phyloP scores from a whole-genome alignment of 352 stramenopile genomes.

The Globisporangium solare region DNA sequence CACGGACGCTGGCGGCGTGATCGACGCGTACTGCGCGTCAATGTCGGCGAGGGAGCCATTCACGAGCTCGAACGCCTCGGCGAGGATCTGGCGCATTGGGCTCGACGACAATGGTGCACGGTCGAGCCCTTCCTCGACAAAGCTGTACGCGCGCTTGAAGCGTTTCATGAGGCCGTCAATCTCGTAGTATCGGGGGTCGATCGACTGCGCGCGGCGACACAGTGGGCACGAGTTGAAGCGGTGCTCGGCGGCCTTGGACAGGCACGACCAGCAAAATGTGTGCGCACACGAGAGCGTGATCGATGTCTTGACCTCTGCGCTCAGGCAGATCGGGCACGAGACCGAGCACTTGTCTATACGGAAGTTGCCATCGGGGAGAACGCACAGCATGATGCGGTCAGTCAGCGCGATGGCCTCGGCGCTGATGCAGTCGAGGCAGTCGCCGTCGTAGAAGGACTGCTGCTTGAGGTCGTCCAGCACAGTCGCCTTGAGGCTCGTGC shows the following conservation, averaged over 20 bases:
- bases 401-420: conserved; percentile 38
- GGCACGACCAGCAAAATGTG: conserved; percentile 81
- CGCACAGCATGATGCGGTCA: conserved; percentile 66
- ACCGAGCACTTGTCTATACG: conserved; percentile 34
- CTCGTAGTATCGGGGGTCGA: conserved; percentile 77
- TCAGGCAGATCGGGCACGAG: conserved; percentile 70
- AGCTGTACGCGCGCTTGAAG: conserved; percentile 67
- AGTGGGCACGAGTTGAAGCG: conserved; percentile 72
- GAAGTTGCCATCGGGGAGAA: conserved; percentile 68
- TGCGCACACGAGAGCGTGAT: conserved; percentile 71
- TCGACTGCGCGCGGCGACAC: conserved; percentile 64
- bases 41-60: conserved; percentile 45
- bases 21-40: conserved; percentile 52
- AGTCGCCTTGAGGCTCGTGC: conserved; percentile 21
- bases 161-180: conserved; percentile 75
- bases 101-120: conserved; percentile 43
- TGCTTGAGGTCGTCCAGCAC: conserved; percentile 51
- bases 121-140: conserved; percentile 49
- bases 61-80: conserved; percentile 53
- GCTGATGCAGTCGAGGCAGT: conserved; percentile 51
- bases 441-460: conserved; percentile 64
- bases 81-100: conserved; percentile 67
- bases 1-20: conserved; percentile 32
- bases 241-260: conserved; percentile 65
- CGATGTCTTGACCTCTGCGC: conserved; percentile 50